A percentile compares a stretch with the other conserved stretches of the same genome.
Conservation (phyloP, 2,329 filamentous ascomycete genomes). For the Fusarium temperatum region DNA sequence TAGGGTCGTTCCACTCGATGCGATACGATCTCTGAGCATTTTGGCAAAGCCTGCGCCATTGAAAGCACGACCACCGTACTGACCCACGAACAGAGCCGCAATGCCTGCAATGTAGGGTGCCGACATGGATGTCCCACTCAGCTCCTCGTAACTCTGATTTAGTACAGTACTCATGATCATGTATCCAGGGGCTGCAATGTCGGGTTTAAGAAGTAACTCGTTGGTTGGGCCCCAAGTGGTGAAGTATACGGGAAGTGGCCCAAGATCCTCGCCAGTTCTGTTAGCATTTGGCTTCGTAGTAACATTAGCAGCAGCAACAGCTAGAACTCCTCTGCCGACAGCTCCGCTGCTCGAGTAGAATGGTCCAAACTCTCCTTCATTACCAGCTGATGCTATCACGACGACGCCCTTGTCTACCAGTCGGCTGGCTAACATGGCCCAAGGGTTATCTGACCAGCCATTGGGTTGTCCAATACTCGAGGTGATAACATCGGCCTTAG, state of each 20-base stretch:
- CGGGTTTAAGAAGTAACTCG: constrained; percentile 60
- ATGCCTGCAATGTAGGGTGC: constrained; percentile 63
- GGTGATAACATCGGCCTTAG: constrained; percentile 55
- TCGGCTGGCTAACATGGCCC: constrained; percentile 53
- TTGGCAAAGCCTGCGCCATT: constrained; percentile 50
- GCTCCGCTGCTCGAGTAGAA: constrained; percentile 54
- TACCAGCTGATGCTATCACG: constrained; percentile 61
- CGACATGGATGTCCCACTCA: constrained; percentile 66
- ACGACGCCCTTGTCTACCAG: constrained; percentile 57
- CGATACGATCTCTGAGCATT: constrained; percentile 47
- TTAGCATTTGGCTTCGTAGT: constrained; percentile 53
- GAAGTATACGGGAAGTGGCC: constrained; percentile 54
- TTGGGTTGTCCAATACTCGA: constrained; percentile 51
- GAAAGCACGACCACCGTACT: constrained; percentile 51
- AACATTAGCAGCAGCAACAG: constrained; percentile 52
- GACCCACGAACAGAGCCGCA: constrained; percentile 56
- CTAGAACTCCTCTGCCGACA: constrained; percentile 46
- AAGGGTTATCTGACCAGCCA: constrained; percentile 54
- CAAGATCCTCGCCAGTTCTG: constrained; percentile 37
- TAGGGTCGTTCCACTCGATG: constrained; percentile 47
- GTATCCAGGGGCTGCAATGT: constrained; percentile 59
- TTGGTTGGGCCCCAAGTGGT: constrained; percentile 63
- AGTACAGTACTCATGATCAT: constrained; percentile 61
- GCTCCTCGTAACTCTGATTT: constrained; percentile 53
- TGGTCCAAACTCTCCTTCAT: constrained; percentile 58